Base-by-base conservation (phyloP, 176 grass and related monocot species). In the Phoenix dactylifera region DNA sequence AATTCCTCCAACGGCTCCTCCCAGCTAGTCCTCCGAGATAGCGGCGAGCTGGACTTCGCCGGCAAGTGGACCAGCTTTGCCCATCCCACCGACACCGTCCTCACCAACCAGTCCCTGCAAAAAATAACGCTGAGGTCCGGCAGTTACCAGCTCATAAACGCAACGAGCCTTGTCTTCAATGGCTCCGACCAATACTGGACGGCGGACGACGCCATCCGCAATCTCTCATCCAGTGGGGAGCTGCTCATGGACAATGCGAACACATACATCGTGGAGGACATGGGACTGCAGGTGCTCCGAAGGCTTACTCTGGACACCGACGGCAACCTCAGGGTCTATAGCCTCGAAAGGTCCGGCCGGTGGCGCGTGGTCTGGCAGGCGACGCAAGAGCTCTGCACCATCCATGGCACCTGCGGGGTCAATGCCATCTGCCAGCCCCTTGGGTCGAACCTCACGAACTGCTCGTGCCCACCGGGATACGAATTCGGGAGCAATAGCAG, bases 391-490 rank as follows among this genome's bases (percentile, higher is more conserved):
- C 80, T 84, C 53, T 90, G 90, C 82, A 74, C 44, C 29, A 90
- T 95, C 66, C 69, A 44, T 5, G 90, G 83, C 64, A 79, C 63
- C 52, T 95, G 90, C 70, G 60, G 0, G 1, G 24, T 50, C 22
- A 60, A 48, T 3, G 17, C 30, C n/a, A 90, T 95, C 24, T 95
- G 90, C 74, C 65, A 90, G 61, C 90, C 90, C 24, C n/a, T 57
- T 5, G 80, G 71, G 49, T 57, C 74, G 58, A 51, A 73, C 28
- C 5, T 0, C 51, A 66, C 53, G 49, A 18, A 5, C 50, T 95
- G 90, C 54, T 79, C 76, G 24, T 95, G 90, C 72, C 86, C 90
- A 65, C 90, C 90, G 35, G 90, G 90, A 12, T 95, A 77, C 83
- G 58, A 18, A 25, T 55, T 60, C 6, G 0, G 15, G 53, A 30